Conservation (phyloP, 805 yeast species). For the Suhomyces faveliae region DNA sequence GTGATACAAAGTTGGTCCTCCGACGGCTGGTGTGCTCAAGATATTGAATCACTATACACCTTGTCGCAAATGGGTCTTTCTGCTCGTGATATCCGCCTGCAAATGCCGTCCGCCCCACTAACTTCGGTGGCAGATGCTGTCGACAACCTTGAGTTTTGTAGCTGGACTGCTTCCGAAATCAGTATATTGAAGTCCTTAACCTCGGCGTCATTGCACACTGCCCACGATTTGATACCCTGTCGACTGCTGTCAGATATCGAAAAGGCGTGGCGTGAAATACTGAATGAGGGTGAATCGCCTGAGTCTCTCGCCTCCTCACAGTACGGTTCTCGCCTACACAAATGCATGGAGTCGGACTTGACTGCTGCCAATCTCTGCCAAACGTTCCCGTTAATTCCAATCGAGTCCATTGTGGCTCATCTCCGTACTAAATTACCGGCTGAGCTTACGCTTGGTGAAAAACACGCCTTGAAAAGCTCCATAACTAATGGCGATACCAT, state of each 20-base stretch:
- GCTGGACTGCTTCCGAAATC: constrained; percentile 8
- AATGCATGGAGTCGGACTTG: constrained; percentile 6
- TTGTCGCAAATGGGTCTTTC: constrained; percentile 1
- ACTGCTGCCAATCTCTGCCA: neutral
- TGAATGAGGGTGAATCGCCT: too few relatives aligned
- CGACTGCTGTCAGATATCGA: neutral
- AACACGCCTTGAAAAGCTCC: constrained; percentile 16
- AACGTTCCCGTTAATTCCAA: neutral
- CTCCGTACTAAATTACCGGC: neutral
- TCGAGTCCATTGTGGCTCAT: constrained; percentile 8
- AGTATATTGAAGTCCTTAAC: neutral
- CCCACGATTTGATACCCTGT: neutral
- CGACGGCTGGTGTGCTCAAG: neutral
- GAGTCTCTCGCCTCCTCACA: too few relatives aligned
- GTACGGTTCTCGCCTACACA: neutral
- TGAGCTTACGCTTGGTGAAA: constrained; percentile 27
- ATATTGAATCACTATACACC: neutral
- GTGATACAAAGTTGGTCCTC: neutral
- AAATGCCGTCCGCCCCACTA: neutral
- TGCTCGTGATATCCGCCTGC: neutral
- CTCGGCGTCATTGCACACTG: neutral
- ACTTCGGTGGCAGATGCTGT: neutral
- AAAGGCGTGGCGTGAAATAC: neutral
- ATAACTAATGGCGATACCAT: constrained; percentile 14
- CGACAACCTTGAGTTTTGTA: neutral